Evolutionary conservation across 352 stramenopile genomes (phyloP).

Genomic region (Aphanomyces astaci): DNA sequence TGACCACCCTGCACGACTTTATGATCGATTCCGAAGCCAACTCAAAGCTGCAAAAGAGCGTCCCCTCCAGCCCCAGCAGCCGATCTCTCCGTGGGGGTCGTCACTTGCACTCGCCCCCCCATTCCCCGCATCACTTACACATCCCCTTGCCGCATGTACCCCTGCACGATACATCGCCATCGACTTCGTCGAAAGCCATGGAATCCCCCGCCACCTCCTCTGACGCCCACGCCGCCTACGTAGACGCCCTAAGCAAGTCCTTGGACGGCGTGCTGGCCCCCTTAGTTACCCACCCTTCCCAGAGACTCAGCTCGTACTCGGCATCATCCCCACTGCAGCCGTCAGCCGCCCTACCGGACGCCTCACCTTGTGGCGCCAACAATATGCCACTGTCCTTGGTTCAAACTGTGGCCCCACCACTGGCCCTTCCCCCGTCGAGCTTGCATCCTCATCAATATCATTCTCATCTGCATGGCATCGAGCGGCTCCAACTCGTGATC

Average conservation of each 20-base stretch:
- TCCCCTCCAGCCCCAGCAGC: conserved; percentile 27
- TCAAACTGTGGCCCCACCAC: background rate
- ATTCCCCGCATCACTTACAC: background rate
- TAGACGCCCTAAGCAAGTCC: conserved; percentile 6
- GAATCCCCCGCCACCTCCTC: background rate
- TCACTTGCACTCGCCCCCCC: conserved; percentile 12
- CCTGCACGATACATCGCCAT: background rate
- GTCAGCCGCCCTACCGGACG: background rate
- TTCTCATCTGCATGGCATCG: conserved; percentile 37
- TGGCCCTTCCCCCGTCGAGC: background rate
- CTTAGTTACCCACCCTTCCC: background rate
- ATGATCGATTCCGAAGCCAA: conserved; percentile 38
- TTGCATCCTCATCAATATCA: background rate
- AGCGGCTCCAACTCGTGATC: conserved; percentile 45
- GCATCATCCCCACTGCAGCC: background rate
- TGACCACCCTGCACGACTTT: conserved; percentile 45
- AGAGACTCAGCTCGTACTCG: conserved; percentile 4
- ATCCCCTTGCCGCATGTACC: background rate
- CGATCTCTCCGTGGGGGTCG: conserved; percentile 1
- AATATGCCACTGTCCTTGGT: background rate
- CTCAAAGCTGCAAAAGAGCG: conserved; percentile 26
- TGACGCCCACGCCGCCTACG: background rate
- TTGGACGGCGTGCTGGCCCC: background rate
- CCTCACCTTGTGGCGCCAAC: background rate
- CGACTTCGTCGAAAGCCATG: background rate